Conservation (phyloP, 257 asterid genomes). For the Solanum dulcamara region DNA sequence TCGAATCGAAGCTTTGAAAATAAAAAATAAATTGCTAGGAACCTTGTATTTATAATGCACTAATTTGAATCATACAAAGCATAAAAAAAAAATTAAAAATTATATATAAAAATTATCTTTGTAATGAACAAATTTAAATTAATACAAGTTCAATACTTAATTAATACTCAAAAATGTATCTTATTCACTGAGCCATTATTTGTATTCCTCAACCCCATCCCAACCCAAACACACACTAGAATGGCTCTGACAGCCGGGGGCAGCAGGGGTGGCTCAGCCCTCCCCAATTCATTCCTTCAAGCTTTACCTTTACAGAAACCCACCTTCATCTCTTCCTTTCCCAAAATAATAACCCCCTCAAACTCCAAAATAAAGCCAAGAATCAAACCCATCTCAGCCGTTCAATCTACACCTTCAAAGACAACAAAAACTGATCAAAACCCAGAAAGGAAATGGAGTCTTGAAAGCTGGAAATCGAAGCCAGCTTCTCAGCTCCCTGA, state of each 20-base stretch:
- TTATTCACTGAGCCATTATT: not conserved
- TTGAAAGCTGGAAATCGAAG: slow-evolving; percentile 63
- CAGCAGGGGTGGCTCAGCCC: not conserved
- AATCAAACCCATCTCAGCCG: slow-evolving; percentile 38
- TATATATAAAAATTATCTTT: too few species aligned
- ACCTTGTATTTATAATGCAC: too few species aligned
- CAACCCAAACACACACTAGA: not conserved
- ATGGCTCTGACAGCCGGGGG: slow-evolving; percentile 21
- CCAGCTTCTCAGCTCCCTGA: slow-evolving; percentile 59
- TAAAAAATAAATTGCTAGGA: not conserved
- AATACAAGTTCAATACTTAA: too few species aligned
- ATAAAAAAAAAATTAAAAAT: too few species aligned
- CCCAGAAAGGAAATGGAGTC: slow-evolving; percentile 27
- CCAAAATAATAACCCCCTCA: not conserved
- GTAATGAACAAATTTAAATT: too few species aligned
- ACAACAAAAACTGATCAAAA: slow-evolving; percentile 19
- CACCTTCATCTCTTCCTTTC: slow-evolving; percentile 14
- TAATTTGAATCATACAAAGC: not conserved
- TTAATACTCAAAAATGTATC: not conserved
- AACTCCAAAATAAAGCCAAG: slow-evolving; percentile 7
- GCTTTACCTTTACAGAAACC: slow-evolving; percentile 5
- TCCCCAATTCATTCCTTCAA: slow-evolving; percentile 15
- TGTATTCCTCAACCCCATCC: not conserved
- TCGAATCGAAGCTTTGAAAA: not conserved
- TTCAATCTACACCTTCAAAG: slow-evolving; percentile 22